Conservation (phyloP, 176 grass and related monocot species). For the Tillandsia leiboldiana region DNA sequence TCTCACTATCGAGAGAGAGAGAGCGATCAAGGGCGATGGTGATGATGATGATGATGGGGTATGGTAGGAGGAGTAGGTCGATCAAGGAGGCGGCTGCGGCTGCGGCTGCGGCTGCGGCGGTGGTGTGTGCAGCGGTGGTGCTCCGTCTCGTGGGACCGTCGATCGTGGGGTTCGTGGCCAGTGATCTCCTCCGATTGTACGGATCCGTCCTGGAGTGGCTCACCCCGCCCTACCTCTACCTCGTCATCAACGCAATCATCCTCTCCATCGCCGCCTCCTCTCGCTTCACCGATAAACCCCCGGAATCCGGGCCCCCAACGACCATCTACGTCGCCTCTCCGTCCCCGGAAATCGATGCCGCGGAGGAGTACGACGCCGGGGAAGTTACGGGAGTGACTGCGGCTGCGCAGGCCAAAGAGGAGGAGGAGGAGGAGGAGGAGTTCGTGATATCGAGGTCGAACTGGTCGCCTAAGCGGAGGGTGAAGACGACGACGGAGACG, state of each 20-base stretch:
- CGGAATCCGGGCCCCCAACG: neutral
- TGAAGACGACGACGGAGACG: neutral
- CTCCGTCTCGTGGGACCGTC: conserved; percentile 34
- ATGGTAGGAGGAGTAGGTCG: conserved; percentile 21
- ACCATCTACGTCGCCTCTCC: neutral
- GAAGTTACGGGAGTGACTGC: neutral
- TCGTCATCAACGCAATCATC: conserved; percentile 96
- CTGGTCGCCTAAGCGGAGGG: conserved; percentile 44
- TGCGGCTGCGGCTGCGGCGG: conserved; percentile 23
- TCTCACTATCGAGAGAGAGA: conserved; percentile 2
- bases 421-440: conserved; percentile 19
- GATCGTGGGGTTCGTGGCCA: conserved; percentile 27
- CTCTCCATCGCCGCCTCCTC: conserved; percentile 88
- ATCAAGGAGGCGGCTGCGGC: conserved; percentile 25
- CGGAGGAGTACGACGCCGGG: neutral
- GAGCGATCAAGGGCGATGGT: neutral
- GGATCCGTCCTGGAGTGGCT: conserved; percentile 38
- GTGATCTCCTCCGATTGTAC: conserved; percentile 50
- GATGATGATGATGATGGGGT: conserved; percentile 28
- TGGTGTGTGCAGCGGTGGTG: conserved; percentile 29
- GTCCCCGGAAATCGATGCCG: neutral
- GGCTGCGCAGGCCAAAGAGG: neutral
- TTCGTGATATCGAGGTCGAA: conserved; percentile 65
- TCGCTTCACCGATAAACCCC: conserved; percentile 25
- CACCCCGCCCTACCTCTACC: conserved; percentile 79